A percentile compares a stretch with the other conserved stretches of the same genome.
Conservation (phyloP, 1,284 basidiomycete genomes). For the Melampsora americana region DNA sequence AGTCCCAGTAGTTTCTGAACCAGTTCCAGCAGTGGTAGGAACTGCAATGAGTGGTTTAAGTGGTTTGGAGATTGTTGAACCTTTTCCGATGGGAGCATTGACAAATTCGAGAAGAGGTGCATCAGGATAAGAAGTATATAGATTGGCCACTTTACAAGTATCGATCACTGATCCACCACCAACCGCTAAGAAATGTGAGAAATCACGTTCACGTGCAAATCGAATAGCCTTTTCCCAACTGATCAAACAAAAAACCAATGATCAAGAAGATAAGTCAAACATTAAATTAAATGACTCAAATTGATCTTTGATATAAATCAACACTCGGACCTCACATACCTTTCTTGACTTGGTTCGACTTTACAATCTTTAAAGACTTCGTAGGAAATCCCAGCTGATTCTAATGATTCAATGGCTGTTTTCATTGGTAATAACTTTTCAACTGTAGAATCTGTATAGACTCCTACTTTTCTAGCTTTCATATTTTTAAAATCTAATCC, state of each 20-base stretch:
- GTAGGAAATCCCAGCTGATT: slow-evolving; percentile 70
- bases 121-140: slow-evolving; percentile 77
- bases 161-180: slow-evolving; percentile 95
- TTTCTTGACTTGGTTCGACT: slow-evolving; percentile 84
- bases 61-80: slow-evolving; percentile 71
- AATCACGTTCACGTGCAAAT: slow-evolving; percentile 79
- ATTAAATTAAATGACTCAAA: no score
- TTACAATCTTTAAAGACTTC: slow-evolving; percentile 80
- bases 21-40: slow-evolving; percentile 95
- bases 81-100: slow-evolving; percentile 92
- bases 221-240: slow-evolving; percentile 81
- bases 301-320: neutral
- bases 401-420: slow-evolving; percentile 73
- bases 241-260: neutral
- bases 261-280: neutral
- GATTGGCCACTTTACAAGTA: slow-evolving; percentile 85
- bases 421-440: slow-evolving; percentile 77
- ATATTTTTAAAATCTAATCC: slow-evolving; percentile 91
- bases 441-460: slow-evolving; percentile 87
- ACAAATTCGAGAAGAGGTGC: slow-evolving; percentile 85
- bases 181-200: slow-evolving; percentile 90
- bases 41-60: slow-evolving; percentile 85
- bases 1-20: slow-evolving; percentile 94
- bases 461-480: slow-evolving; percentile 80
- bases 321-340: slow-evolving; percentile 51